These are phyloP conservation scores for Nakazawaea populi DNA, from an alignment of 805 yeast species.

Conservation along the genomic window DNA sequence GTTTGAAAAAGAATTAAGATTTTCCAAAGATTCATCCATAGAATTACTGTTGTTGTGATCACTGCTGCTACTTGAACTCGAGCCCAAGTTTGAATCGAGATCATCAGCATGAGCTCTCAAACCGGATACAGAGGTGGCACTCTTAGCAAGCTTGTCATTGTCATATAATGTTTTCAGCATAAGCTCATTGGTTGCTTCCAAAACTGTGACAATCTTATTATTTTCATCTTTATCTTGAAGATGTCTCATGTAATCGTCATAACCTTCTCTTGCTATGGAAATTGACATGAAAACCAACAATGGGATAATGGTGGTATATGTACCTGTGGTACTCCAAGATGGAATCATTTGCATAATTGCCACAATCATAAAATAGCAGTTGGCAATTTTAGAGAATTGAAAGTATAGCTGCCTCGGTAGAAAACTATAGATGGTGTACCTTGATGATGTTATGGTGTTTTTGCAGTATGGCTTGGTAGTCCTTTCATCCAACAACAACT, in stretches of 20 bases:
- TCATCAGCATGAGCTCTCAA: slow-evolving; percentile 8
- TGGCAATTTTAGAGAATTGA: slow-evolving; percentile 91
- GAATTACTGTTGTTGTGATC: not conserved
- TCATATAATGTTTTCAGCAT: not conserved
- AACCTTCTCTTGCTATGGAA: slow-evolving; percentile 89
- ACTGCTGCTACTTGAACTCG: slow-evolving; percentile 24
- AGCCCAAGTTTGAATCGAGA: slow-evolving; percentile 1
- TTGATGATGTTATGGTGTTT: slow-evolving; percentile 79
- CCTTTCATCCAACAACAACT: slow-evolving; percentile 63
- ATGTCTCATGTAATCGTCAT: slow-evolving; percentile 87
- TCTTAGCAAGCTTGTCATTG: slow-evolving; percentile 4
- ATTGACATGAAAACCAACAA: slow-evolving; percentile 79
- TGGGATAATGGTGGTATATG: slow-evolving; percentile 90
- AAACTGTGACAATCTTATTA: slow-evolving; percentile 40
- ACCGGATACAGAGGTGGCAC: slow-evolving; percentile 9
- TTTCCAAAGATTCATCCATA: slow-evolving; percentile 11
- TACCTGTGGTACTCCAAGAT: slow-evolving; percentile 95
- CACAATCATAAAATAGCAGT: slow-evolving; percentile 81
- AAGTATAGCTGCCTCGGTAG: slow-evolving; percentile 84
- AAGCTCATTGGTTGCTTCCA: slow-evolving; percentile 17
- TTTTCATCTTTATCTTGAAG: slow-evolving; percentile 82
- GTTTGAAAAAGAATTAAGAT: slow-evolving; percentile 11
- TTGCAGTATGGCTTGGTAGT: slow-evolving; percentile 50
- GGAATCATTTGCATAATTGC: slow-evolving; percentile 95
- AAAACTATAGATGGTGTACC: slow-evolving; percentile 75